Conservation (phyloP, 2,329 filamentous ascomycete species). For the Aspergillus ochraceoroseus region DNA sequence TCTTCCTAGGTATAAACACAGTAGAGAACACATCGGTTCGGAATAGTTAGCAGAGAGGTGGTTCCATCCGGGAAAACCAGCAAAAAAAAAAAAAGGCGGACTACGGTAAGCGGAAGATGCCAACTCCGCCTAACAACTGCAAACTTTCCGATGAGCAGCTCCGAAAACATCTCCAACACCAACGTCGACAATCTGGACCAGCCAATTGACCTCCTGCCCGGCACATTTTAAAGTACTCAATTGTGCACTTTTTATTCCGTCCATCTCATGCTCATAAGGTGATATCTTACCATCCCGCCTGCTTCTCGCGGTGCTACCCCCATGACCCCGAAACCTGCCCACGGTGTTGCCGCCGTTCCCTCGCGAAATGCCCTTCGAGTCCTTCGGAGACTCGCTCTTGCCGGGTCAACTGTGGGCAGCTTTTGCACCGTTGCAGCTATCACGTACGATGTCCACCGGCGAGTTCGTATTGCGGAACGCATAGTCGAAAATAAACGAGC, state of each 20-base stretch:
- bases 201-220: too few species aligned
- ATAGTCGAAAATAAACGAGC: conserved; percentile 44
- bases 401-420: conserved; percentile 38
- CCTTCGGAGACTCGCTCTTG: conserved; percentile 34
- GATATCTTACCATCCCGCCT: conserved; percentile 16
- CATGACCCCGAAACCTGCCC: conserved; percentile 34
- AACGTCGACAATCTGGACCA: conserved; percentile 7
- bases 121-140: conserved; percentile 13
- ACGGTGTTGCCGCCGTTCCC: conserved; percentile 34
- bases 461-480: conserved; percentile 40
- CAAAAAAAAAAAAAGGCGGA: conserved; percentile 3
- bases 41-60: not conserved
- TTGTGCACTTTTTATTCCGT: too few species aligned
- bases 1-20: too few species aligned
- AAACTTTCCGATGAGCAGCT: conserved; percentile 20
- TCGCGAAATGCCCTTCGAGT: conserved; percentile 45
- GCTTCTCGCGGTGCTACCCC: conserved; percentile 26
- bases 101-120: conserved; percentile 16
- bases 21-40: too few species aligned
- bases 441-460: conserved; percentile 42
- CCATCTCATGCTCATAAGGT: conserved; percentile 17
- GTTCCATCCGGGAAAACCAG: conserved; percentile 11
- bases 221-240: too few species aligned
- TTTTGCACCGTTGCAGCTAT: conserved; percentile 41
- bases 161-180: conserved; percentile 5